Percentiles rank a stretch among this genome's conserved stretches.
phyloP scores from a whole-genome alignment of 192 early-diverging fungal species.

The Lunasporangiospora selenospora region DNA sequence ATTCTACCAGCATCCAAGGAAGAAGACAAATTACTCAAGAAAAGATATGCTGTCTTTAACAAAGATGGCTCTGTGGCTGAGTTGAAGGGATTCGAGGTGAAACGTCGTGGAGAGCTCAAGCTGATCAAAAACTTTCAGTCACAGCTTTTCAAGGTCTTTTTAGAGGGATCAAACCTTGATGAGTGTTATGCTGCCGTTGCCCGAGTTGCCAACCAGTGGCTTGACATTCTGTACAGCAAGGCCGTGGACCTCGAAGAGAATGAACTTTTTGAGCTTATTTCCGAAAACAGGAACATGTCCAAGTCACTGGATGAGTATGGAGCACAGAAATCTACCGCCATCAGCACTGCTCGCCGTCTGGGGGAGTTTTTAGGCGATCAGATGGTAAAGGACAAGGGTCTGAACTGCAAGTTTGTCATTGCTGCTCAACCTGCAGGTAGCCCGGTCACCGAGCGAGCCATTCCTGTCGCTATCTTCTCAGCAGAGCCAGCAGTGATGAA shows the following conservation, averaged over 20 bases:
- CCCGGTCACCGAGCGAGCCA: constrained; percentile 93
- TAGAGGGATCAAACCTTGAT: constrained; percentile 83
- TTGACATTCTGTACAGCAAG: constrained; percentile 91
- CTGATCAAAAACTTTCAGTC: constrained; percentile 98
- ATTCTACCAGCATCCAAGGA: constrained; percentile 94
- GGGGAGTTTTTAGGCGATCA: constrained; percentile 98
- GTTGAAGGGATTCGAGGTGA: constrained; percentile 98
- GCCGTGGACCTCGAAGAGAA: constrained; percentile 81
- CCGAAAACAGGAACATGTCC: constrained; percentile 97
- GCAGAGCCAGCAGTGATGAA: constrained; percentile 77
- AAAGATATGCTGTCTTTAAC: constrained; percentile 99
- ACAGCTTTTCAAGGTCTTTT: constrained; percentile 91
- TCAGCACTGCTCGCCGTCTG: constrained; percentile 92
- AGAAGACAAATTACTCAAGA: constrained; percentile 96
- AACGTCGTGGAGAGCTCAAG: constrained; percentile 97
- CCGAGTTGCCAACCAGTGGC: constrained; percentile 90
- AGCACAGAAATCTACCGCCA: constrained; percentile 91
- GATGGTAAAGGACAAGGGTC: constrained; percentile 97
- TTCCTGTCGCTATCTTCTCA: constrained; percentile 95
- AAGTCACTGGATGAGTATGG: constrained; percentile 95
- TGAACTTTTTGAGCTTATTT: constrained; percentile 96
- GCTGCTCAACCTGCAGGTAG: constrained; percentile 79
- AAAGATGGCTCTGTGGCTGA: constrained; percentile 93
- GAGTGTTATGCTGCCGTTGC: constrained; percentile 94
- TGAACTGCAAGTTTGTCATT: constrained; percentile 97